Evolutionary conservation across 805 yeast species (phyloP).

Genomic region (Hermanozyma aechmeae): DNA sequence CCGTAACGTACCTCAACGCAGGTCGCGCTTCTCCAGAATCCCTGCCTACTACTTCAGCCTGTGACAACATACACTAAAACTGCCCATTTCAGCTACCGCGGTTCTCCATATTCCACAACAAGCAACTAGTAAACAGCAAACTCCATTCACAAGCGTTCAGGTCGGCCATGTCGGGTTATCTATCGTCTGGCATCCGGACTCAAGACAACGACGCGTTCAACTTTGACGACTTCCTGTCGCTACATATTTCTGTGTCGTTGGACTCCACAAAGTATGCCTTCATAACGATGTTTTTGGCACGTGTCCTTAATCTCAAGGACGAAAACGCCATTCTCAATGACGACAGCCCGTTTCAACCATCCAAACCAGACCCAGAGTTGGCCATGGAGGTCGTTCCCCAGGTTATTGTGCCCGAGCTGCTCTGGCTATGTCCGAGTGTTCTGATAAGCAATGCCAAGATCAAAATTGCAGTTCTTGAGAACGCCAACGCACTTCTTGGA

Average conservation of each 20-base stretch:
- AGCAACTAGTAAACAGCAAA: too few relatives aligned
- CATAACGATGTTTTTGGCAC: conserved; percentile 16
- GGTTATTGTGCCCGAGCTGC: conserved; percentile 24
- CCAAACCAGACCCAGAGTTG: neutral
- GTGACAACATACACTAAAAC: too few relatives aligned
- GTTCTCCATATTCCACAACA: too few relatives aligned
- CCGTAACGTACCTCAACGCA: too few relatives aligned
- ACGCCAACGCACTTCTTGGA: conserved; percentile 20
- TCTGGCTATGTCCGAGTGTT: conserved; percentile 27
- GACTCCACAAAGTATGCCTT: conserved; percentile 19
- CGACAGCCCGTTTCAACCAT: neutral
- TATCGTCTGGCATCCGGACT: too few relatives aligned
- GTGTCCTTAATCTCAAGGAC: conserved; percentile 14
- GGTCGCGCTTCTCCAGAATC: too few relatives aligned
- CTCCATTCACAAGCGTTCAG: too few relatives aligned
- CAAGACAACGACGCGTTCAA: too few relatives aligned
- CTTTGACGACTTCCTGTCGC: conserved; percentile 10
- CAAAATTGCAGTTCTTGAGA: conserved; percentile 22
- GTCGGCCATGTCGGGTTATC: too few relatives aligned
- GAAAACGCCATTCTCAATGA: conserved; percentile 8
- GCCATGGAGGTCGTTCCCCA: too few relatives aligned
- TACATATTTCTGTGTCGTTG: conserved; percentile 17
- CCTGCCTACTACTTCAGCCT: too few relatives aligned
- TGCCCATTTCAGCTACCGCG: too few relatives aligned
- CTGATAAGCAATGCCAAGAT: conserved; percentile 20